These are phyloP conservation scores for Daedaleopsis nitida DNA, from an alignment of 768 basidiomycete genomes.

Conservation along the genomic window DNA sequence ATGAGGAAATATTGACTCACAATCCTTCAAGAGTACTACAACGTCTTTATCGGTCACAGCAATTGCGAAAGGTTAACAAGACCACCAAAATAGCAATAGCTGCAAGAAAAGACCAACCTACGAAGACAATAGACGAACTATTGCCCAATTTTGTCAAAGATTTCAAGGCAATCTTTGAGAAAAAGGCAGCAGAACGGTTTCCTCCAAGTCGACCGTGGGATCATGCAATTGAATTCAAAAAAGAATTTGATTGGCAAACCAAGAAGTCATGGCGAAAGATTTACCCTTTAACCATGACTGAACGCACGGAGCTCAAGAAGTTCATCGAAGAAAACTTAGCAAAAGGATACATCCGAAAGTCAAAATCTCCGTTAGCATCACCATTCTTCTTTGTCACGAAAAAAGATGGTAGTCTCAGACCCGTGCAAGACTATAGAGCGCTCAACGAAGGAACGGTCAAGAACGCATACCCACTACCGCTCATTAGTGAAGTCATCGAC, in stretches of 20 bases:
- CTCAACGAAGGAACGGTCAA: conserved; percentile 38
- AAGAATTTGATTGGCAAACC: conserved; percentile 22
- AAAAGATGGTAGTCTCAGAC: conserved; percentile 29
- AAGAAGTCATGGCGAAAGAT: conserved; percentile 9
- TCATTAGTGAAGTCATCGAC: conserved; percentile 31
- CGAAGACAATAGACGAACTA: conserved; percentile 1
- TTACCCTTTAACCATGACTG: conserved; percentile 17
- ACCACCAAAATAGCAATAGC: background rate
- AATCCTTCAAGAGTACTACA: background rate
- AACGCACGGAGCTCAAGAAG: conserved; percentile 18
- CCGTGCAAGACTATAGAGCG: conserved; percentile 29
- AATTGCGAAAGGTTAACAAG: background rate
- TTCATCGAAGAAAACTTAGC: conserved; percentile 26
- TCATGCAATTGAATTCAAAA: conserved; percentile 36
- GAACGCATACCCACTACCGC: conserved; percentile 36
- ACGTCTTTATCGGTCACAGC: background rate
- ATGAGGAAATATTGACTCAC: too few species aligned
- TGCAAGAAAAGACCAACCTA: background rate
- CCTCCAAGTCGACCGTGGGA: conserved; percentile 36
- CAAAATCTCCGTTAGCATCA: conserved; percentile 24
- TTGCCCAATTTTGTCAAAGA: conserved; percentile 26
- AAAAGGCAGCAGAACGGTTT: conserved; percentile 30
- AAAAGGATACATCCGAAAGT: conserved; percentile 25
- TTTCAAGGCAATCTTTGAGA: conserved; percentile 32
- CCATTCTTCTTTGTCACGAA: conserved; percentile 35